Percentiles rank a stretch among this genome's conserved stretches.
These are phyloP conservation scores for Hypomyces rosellus DNA, from an alignment of 2,329 filamentous ascomycete genomes.

Conservation along the genomic window DNA sequence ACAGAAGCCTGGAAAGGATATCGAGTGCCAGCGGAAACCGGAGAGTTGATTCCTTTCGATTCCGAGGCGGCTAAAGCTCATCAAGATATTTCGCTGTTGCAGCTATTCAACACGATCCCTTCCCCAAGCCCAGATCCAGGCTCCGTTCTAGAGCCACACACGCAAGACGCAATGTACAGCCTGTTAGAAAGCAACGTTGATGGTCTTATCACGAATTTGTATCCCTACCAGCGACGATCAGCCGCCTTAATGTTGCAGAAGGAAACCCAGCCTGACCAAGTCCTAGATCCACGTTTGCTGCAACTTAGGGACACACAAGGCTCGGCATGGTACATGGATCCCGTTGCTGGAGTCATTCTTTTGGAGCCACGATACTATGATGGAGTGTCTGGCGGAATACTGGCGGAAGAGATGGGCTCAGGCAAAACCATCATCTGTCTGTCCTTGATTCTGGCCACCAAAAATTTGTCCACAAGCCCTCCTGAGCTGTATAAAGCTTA, in stretches of 20 bases:
- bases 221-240: slow-evolving; percentile 74
- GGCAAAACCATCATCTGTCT: slow-evolving; percentile 90
- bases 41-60: slow-evolving; percentile 1
- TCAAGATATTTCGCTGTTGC: slow-evolving; percentile 52
- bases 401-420: slow-evolving; percentile 73
- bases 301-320: slow-evolving; percentile 54
- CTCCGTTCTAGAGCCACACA: slow-evolving; percentile 42
- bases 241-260: slow-evolving; percentile 79
- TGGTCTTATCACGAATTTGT: slow-evolving; percentile 60
- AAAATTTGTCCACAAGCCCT: slow-evolving; percentile 57
- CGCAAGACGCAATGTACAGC: slow-evolving; percentile 47
- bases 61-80: slow-evolving; percentile 17
- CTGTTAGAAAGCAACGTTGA: slow-evolving; percentile 47
- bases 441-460: slow-evolving; percentile 68
- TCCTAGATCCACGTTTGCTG: slow-evolving; percentile 69
- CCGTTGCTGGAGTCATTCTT: slow-evolving; percentile 54
- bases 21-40: slow-evolving; percentile 2
- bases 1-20: slow-evolving; percentile 47
- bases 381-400: slow-evolving; percentile 65
- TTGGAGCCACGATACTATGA: slow-evolving; percentile 68
- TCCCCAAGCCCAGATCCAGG: slow-evolving; percentile 56
- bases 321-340: slow-evolving; percentile 62
- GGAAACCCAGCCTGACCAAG: slow-evolving; percentile 58
- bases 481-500: slow-evolving; percentile 52
- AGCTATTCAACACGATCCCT: slow-evolving; percentile 67